A percentile compares a stretch with the other conserved stretches of the same genome.
These are phyloP conservation scores for Scheffersomyces stipitis DNA, from an alignment of 805 yeast genomes.

Conservation along the genomic window DNA sequence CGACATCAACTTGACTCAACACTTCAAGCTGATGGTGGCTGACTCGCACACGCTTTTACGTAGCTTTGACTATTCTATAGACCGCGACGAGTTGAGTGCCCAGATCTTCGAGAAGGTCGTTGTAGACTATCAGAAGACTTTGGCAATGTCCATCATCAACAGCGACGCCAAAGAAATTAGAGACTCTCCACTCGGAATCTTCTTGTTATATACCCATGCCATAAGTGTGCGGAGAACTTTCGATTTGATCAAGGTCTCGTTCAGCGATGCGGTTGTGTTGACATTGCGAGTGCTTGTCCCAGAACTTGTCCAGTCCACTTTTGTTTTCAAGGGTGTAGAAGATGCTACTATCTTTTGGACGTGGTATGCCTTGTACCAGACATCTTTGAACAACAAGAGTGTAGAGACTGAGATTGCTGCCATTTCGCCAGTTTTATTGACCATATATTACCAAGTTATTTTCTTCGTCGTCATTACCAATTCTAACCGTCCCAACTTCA, in stretches of 20 bases:
- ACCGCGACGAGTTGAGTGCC: conserved; percentile 28
- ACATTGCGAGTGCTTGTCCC: conserved; percentile 35
- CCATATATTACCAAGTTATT: conserved; percentile 30
- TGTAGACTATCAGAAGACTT: conserved; percentile 40
- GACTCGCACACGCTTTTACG: conserved; percentile 45
- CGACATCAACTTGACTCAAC: conserved; percentile 58
- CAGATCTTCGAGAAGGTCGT: conserved; percentile 41
- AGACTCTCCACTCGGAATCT: conserved; percentile 29
- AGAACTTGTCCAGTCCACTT: conserved; percentile 26
- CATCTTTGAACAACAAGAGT: conserved; percentile 11
- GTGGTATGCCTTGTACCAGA: conserved; percentile 34
- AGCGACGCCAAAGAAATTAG: conserved; percentile 25
- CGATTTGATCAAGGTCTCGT: conserved; percentile 6
- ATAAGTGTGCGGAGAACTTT: conserved; percentile 5
- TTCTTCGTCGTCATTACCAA: conserved; percentile 16
- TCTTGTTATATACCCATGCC: conserved; percentile 14
- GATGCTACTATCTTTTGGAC: conserved; percentile 37
- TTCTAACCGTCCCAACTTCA: conserved; percentile 24
- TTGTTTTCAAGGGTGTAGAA: conserved; percentile 18
- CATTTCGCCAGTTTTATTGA: conserved; percentile 29
- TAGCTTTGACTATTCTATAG: conserved; percentile 17
- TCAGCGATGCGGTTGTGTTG: conserved; percentile 17
- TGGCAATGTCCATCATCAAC: conserved; percentile 23
- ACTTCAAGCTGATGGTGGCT: conserved; percentile 34
- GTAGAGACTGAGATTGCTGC: conserved; percentile 29